A percentile compares a stretch with the other conserved stretches of the same genome.
These are phyloP conservation scores for Pseudozyma tsukubaensis DNA, from an alignment of 1,284 basidiomycete genomes.

Conservation along the genomic window DNA sequence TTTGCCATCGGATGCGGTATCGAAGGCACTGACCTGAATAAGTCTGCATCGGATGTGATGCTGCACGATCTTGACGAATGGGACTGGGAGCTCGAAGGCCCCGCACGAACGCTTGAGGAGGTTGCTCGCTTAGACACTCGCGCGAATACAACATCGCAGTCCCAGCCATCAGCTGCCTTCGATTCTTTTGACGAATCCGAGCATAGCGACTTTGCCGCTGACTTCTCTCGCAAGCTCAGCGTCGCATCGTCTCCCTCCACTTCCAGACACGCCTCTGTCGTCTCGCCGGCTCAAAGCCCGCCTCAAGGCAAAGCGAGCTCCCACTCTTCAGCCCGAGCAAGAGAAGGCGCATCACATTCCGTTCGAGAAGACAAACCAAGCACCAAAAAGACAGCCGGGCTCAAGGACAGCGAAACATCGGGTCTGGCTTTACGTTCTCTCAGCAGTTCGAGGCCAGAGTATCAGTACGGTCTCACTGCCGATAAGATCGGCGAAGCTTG, in stretches of 20 bases:
- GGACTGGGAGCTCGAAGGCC: constrained; percentile 71
- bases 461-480: constrained; percentile 76
- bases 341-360: not conserved
- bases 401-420: constrained; percentile 17
- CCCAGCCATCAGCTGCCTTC: not conserved
- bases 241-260: constrained; percentile 6
- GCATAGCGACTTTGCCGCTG: constrained; percentile 61
- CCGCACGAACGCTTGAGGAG: constrained; percentile 70
- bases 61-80: constrained; percentile 44
- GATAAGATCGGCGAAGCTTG: constrained; percentile 91
- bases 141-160: constrained; percentile 1
- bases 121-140: constrained; percentile 29
- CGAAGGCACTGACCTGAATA: constrained; percentile 69
- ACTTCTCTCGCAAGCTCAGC: constrained; percentile 23
- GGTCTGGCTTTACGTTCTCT: not conserved
- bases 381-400: constrained; percentile 33
- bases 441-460: constrained; percentile 20
- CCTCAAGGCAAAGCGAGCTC: constrained; percentile 2
- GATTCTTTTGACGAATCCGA: not conserved
- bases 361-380: constrained; percentile 19
- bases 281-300: not conserved
- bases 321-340: not conserved
- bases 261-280: not conserved
- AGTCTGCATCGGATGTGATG: constrained; percentile 40
- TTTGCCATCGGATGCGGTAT: constrained; percentile 85